Base-by-base conservation (phyloP, 805 yeast species). In the Yarrowia keelungensis region DNA sequence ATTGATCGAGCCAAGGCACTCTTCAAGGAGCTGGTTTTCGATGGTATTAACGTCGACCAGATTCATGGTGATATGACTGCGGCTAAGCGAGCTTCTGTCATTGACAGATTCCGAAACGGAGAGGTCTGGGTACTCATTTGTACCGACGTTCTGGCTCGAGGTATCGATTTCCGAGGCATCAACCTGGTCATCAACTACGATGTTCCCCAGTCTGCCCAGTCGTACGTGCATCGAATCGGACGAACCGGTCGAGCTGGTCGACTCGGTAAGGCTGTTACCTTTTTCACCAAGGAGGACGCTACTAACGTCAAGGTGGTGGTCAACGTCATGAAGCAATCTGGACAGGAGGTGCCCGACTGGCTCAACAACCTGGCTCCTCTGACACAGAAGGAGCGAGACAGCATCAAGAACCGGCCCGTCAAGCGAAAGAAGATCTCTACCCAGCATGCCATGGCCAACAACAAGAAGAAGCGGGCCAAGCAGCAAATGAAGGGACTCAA, bases 221-320 rank as follows among this genome's bases (percentile, higher is more conserved):
- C 97, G 0, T 95, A 95, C 77, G 97, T 95, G 56, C 99, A 95
- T 79, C 87, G 99, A 80, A 91, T 95, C 74, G 99, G 99, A 79
- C 89, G 99, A 83, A 94, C 99, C 1, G 99, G 99, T 73, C 89
- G 99, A 83, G 97, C 92, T 67, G 97, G 97, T 0, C 86, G 89
- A 70, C 75, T 80, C 9, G 99, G 99, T 69, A 84, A 84, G 73
- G 98, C 98, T 0, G 86, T 95, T 19, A 95, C 99, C 0, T 88
- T 93, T 72, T 95, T 90, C 81, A 94, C 99, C 35, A 93, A 92
- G 76, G 97, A 91, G 71, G 99, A 95, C 76, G 79, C 85, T 3
- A 77, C 84, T 69, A 86, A 90, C 1, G 84, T 95, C 54, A 90
- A 90, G 76, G 90, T 95, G 10, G 90, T 95, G 51, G 85, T 94